Percentiles rank a stretch among this genome's conserved stretches.
phyloP scores from a whole-genome alignment of 306 rosid genomes.

The Fragaria iinumae region DNA sequence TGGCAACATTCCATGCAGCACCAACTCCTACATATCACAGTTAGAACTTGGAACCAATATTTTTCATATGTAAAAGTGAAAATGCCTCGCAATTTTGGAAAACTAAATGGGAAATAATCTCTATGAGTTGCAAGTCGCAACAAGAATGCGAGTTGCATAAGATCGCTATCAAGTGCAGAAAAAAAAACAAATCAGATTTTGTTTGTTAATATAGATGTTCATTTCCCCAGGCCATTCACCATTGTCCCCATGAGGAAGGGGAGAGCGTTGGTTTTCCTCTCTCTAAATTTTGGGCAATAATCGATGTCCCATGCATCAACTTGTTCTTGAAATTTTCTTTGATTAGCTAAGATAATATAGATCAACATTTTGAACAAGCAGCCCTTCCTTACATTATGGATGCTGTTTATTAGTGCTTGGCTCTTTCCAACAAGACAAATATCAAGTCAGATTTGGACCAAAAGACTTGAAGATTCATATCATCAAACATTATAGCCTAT shows the following conservation, averaged over 20 bases:
- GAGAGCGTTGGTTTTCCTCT: too few relatives aligned
- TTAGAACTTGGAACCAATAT: background rate
- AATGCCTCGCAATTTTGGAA: background rate
- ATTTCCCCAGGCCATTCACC: too few relatives aligned
- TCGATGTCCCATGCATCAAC: background rate
- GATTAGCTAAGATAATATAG: background rate
- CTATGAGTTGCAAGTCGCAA: background rate
- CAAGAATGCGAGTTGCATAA: background rate
- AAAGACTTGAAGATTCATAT: too few relatives aligned
- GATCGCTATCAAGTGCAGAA: background rate
- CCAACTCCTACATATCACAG: conserved; percentile 60
- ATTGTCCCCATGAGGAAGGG: too few relatives aligned
- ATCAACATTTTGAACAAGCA: background rate
- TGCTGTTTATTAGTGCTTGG: background rate
- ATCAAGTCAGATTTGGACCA: background rate
- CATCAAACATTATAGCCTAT: background rate
- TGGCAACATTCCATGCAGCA: conserved; percentile 84
- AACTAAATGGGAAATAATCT: background rate
- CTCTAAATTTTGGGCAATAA: background rate
- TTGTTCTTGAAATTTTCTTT: background rate
- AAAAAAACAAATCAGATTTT: background rate
- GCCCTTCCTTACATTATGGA: background rate
- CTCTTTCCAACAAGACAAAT: background rate
- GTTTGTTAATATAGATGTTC: background rate
- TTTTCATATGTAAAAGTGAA: background rate